Base-by-base conservation (phyloP, 495 filamentous ascomycete genomes). In the Aspergillus avenaceus region DNA sequence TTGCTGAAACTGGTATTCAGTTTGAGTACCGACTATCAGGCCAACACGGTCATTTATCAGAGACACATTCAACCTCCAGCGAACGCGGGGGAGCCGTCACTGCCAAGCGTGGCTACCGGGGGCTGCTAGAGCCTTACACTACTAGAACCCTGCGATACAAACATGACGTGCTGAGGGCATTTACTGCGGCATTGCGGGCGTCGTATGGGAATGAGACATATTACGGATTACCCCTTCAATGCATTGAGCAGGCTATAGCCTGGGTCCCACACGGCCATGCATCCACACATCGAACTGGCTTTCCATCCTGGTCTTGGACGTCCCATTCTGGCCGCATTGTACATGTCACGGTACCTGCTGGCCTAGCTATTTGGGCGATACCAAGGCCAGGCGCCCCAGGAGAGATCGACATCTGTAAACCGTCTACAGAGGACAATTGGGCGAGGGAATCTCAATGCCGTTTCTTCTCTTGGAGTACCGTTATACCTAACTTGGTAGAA, bases 251-350 rank as follows among this genome's bases (percentile, higher is more conserved):
- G 23, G 9, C n/a, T 8, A 21, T 41, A 22, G 5, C n/a, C 14
- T 9, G 2, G 6, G 8, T 4, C 5, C 14, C 5, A n/a, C 11
- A 22, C 1, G 25, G 28, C 7, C 23, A 7, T 14, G 5, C 7
- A 8, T 5, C 11, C 29, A 12, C 11, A 32, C 14, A 32, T 18
- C 21, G 23, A 44, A 0, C 12, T 26, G 41, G 23, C 1, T 44
- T 26, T 16, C 41, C 41, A 9, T 44, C 41, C 7, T 44, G 41
- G 22, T 44, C 41, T 27, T 44, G 41, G 41, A 44, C 41, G 1
- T 44, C 41, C 1, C 41, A 44, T 16, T 8, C 4, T 16, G 41
- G 41, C 5, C 23, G 22, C 14, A n/a, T 32, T 12, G 29, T 4
- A 8, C 4, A 4, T 4, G 9, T 13, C 14, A 19, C 16, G 14